These are phyloP conservation scores for Rubia tinctorum DNA, from an alignment of 305 asterid genomes.

Conservation along the genomic window DNA sequence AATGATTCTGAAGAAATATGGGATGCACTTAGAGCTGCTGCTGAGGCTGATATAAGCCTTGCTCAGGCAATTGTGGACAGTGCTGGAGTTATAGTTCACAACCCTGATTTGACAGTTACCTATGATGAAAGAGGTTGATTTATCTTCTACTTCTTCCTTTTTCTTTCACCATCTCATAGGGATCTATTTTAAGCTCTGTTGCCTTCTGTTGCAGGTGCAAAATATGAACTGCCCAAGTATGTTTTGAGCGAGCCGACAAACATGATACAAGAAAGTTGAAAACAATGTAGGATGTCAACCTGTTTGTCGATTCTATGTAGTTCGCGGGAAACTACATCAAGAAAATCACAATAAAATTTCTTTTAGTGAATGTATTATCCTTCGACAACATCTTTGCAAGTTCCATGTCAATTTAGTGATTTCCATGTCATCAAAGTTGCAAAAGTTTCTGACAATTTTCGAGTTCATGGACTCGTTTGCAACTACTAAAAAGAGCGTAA, in stretches of 20 bases:
- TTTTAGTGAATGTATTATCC: neutral
- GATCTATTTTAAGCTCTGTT: neutral
- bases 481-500: neutral
- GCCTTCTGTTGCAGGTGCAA: conserved; percentile 56
- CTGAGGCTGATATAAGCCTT: conserved; percentile 59
- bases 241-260: conserved; percentile 86
- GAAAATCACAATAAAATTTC: conserved; percentile 1
- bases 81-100: conserved; percentile 69
- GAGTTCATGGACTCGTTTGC: neutral
- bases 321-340: conserved; percentile 14
- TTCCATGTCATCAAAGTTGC: neutral
- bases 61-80: conserved; percentile 61
- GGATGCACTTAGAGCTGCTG: conserved; percentile 86
- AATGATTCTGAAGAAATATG: conserved; percentile 50
- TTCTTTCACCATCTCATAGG: neutral
- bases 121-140: conserved; percentile 66
- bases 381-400: neutral
- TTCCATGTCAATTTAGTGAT: neutral
- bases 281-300: conserved; percentile 4
- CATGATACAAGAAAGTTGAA: conserved; percentile 55
- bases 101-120: conserved; percentile 68
- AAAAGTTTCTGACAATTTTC: neutral
- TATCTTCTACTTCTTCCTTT: neutral
- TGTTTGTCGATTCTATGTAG: conserved; percentile 12
- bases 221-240: conserved; percentile 78